These are phyloP conservation scores for Pisolithus sp. DNA, from an alignment of 768 basidiomycete species.

Conservation along the genomic window DNA sequence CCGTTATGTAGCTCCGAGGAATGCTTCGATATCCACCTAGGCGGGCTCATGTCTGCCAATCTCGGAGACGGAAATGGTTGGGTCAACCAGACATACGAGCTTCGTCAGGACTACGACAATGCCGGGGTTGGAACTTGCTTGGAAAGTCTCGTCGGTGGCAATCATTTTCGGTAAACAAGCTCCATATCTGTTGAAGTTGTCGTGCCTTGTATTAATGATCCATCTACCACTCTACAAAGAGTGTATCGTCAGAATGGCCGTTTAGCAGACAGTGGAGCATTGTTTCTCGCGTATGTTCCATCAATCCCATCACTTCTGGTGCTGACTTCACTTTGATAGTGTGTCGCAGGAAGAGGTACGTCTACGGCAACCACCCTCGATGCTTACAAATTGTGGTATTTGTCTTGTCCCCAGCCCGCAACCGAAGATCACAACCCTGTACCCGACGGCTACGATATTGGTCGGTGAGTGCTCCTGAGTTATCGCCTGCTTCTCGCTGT, in stretches of 20 bases:
- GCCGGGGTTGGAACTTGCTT: constrained; percentile 36
- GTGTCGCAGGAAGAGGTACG: constrained; percentile 42
- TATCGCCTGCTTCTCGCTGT: not conserved
- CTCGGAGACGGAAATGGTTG: constrained; percentile 43
- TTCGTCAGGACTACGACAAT: constrained; percentile 38
- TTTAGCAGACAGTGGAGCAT: constrained; percentile 37
- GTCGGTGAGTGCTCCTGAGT: constrained; percentile 27
- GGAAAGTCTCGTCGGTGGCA: constrained; percentile 40
- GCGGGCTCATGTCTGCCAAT: constrained; percentile 35
- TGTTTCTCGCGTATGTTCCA: constrained; percentile 52
- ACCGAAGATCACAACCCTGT: constrained; percentile 35
- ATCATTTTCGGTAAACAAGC: constrained; percentile 38
- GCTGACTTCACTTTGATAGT: constrained; percentile 17
- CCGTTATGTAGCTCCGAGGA: constrained; percentile 30
- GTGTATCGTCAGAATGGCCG: constrained; percentile 56
- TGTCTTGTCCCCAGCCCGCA: constrained; percentile 15
- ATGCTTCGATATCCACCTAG: constrained; percentile 32
- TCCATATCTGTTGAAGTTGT: not conserved
- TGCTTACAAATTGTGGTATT: not conserved
- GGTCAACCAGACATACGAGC: constrained; percentile 38
- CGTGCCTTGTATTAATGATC: not conserved
- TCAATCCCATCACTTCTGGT: not conserved
- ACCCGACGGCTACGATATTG: constrained; percentile 45
- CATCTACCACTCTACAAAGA: constrained; percentile 20
- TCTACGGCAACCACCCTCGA: not conserved